phyloP scores from a whole-genome alignment of 139 green algal genomes.

The Desmodesmus armatus region DNA sequence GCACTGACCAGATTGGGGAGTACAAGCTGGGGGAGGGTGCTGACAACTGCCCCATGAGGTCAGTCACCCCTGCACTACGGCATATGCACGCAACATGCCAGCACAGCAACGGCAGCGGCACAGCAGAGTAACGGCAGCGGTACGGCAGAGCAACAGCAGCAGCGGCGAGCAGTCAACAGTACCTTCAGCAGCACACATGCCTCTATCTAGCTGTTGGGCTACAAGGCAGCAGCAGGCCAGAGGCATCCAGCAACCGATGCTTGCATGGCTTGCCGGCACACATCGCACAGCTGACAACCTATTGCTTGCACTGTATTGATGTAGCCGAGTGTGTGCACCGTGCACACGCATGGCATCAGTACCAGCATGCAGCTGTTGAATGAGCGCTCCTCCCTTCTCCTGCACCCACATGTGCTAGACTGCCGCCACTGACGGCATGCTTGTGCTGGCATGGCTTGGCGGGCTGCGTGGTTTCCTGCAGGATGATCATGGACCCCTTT shows the following conservation, averaged over 20 bases:
- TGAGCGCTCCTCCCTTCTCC: neutral
- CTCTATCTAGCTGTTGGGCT: no score
- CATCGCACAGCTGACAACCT: no score
- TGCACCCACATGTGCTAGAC: neutral
- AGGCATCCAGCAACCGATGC: no score
- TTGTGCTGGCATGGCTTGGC: neutral
- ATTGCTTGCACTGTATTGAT: no score
- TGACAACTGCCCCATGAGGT: slow-evolving; percentile 45
- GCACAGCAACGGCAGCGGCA: neutral
- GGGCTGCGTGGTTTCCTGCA: neutral
- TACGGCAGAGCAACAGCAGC: no score
- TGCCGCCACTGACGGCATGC: neutral
- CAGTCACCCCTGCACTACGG: no score
- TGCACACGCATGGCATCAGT: neutral
- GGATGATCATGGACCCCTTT: slow-evolving; percentile 36
- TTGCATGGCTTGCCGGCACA: no score
- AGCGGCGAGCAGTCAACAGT: neutral
- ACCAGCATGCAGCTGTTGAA: neutral
- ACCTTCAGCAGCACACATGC: no score
- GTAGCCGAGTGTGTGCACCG: no score
- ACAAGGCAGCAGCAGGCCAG: no score
- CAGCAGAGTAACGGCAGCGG: no score
- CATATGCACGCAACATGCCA: neutral
- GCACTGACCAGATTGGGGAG: slow-evolving; percentile 42
- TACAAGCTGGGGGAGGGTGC: slow-evolving; percentile 36